Evolutionary conservation across 2,329 filamentous ascomycete species (phyloP), one percentile per base, ranked within the genome.

Genomic region (Aspergillus sp.): DNA sequence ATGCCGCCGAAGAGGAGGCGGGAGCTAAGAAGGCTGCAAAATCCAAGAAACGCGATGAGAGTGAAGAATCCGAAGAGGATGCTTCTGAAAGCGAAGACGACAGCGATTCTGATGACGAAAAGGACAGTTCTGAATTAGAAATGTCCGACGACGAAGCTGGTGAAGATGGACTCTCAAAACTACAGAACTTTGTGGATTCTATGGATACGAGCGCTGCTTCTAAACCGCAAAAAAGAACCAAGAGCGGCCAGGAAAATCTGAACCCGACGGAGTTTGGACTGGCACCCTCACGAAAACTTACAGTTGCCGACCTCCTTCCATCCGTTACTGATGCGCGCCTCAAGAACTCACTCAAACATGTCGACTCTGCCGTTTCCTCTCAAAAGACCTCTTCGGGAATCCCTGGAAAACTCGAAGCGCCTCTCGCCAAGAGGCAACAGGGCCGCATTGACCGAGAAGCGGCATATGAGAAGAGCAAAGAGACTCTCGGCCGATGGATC

Each of bases 391-490:
- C 77, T 19, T 59, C 80, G 66, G 83, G 84, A 15, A 78, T 84
- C 37, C 79, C 82, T 24, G 84, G 87, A 54, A 96, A 91, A 74
- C 82, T 98, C 4, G 87, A 89, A 31, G 90, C 93, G 2, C 93
- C 93, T 14, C 81, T 97, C 5, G 86, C 91, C 1, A 92, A 90
- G 71, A 85, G 93, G 60, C 90, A 96, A 66, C 93, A 98, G 73
- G 92, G 93, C 70, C 86, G 87, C 50, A 77, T 97, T 15, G 89
- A 96, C 68, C 90, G 95, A 52, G 80, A 82, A 52, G 91, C 87
- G 23, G 95, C 95, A 3, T 96, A 93, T 66, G 86, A 92, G 37
- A 93, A 96, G 79, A 93, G 91, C 51, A 96, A 96, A 68, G 89
- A 97, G 74, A 93, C 92, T 0, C 80, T 99, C 24, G 87, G 90